Base-by-base conservation (phyloP, 352 stramenopile genomes). In the Sclerospora graminicola region DNA sequence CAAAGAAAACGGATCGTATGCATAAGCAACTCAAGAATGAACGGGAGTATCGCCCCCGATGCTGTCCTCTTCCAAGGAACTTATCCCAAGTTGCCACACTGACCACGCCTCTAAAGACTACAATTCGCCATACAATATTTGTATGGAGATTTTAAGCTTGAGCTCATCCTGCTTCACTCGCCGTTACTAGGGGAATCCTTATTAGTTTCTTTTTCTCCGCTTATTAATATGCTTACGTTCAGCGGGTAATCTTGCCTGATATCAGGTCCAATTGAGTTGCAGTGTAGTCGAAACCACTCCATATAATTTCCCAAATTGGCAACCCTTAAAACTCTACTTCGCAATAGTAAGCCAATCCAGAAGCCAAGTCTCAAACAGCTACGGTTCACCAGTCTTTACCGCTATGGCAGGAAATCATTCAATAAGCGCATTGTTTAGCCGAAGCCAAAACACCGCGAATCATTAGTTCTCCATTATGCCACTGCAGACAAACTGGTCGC, bases 41-140 rank as follows among this genome's bases (percentile, higher is more conserved):
- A 87, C 77, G 73, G 77, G 74, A 78, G 62, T 87, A 61, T 87
- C 78, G 86, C 71, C 77, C 60, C 82, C 10, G 8, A 33, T 33
- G 29, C 8, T 33, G 29, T 33, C 29, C 29, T 33, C 29, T 33
- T 33, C 29, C 29, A 33, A 33, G 29, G 10, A 33, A 15, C 29
- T 33, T 33, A 10, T 26, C 29, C 29, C 5, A 33, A 33, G 29
- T 15, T 5, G 11, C 29, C 4, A 33, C 29, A 15, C 10, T 33
- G 4, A 33, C 29, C 29, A 33, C 29, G 7, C 29, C 5, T 33
- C 29, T 14, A 9, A 7, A 6, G 29, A 15, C 29, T 33, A 33
- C 29, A 33, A 33, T 33, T 14, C 29, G 29, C 29, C 10, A 14
- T 33, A 33, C 29, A 33, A 33, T 14, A 33, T 10, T 33, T 33